Evolutionary conservation across 1,284 basidiomycete genomes (phyloP).

Genomic region (Rhodotorula mucilaginosa): DNA sequence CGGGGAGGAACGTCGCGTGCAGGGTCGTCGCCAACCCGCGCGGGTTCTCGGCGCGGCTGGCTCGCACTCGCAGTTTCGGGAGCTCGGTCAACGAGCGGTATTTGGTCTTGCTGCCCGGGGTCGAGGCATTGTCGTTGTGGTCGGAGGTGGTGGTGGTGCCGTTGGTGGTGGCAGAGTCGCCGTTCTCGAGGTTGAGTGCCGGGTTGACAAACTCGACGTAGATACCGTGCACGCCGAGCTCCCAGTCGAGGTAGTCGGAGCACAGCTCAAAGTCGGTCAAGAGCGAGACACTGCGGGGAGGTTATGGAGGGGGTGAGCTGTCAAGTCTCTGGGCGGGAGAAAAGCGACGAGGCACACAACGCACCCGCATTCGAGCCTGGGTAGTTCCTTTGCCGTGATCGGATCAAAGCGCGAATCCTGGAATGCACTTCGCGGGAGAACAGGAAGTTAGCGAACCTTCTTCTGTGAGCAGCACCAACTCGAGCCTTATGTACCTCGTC

Average conservation of each 20-base stretch:
- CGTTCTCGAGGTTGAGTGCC: constrained; percentile 56
- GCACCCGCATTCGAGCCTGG: constrained; percentile 78
- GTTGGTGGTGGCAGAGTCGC: constrained; percentile 59
- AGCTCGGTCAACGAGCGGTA: constrained; percentile 35
- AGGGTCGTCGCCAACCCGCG: constrained; percentile 51
- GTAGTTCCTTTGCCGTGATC: constrained; percentile 73
- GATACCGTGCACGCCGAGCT: constrained; percentile 86
- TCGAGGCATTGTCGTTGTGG: background rate
- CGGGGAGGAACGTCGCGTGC: constrained; percentile 89
- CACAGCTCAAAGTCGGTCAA: constrained; percentile 89
- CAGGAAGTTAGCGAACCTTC: background rate
- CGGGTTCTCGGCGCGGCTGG: constrained; percentile 17
- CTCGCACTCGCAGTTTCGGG: constrained; percentile 21
- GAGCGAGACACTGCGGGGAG: constrained; percentile 68
- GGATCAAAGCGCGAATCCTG: constrained; percentile 57
- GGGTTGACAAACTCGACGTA: constrained; percentile 79
- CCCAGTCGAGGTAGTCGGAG: constrained; percentile 84
- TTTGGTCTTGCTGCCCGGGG: constrained; percentile 19
- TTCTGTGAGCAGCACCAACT: too few species aligned
- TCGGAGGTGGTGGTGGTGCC: background rate
- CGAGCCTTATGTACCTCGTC: constrained; percentile 57
- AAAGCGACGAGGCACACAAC: constrained; percentile 43
- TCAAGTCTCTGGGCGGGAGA: background rate
- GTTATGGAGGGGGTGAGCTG: background rate
- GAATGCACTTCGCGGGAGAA: constrained; percentile 48